Evolutionary conservation across 2,329 filamentous ascomycete genomes (phyloP).

Genomic region (Metarhizium sp.): DNA sequence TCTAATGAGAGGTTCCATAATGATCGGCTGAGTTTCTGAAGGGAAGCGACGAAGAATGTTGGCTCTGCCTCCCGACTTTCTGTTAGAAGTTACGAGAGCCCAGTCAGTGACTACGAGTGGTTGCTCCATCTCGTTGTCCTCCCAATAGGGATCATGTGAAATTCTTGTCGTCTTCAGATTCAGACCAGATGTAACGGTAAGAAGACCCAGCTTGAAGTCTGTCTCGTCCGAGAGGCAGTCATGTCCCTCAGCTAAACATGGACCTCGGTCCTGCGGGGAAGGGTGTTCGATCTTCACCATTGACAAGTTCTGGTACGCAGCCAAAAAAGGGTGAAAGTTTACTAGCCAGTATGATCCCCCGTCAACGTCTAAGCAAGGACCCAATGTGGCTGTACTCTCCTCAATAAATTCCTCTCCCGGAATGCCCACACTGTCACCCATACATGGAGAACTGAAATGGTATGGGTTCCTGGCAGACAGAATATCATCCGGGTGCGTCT

Average conservation of each 20-base stretch:
- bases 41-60: conserved; percentile 34
- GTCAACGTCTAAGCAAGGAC: conserved; percentile 28
- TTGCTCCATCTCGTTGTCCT: conserved; percentile 28
- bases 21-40: conserved; percentile 19
- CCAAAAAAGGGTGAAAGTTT: conserved; percentile 34
- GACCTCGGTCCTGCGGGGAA: conserved; percentile 13
- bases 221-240: conserved; percentile 21
- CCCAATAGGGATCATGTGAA: conserved; percentile 35
- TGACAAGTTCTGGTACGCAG: conserved; percentile 17
- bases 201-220: conserved; percentile 23
- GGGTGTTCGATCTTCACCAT: no score
- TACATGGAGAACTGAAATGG: conserved; percentile 14
- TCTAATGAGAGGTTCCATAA: conserved; percentile 22
- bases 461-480: conserved; percentile 33
- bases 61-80: conserved; percentile 17
- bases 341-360: conserved; percentile 31
- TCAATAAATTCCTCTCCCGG: conserved; percentile 12
- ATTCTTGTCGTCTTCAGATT: conserved; percentile 33
- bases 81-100: conserved; percentile 28
- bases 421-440: conserved; percentile 32
- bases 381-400: conserved; percentile 22
- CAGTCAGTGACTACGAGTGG: conserved; percentile 35
- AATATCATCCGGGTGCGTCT: conserved; percentile 29
- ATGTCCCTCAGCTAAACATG: conserved; percentile 27
- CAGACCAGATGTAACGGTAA: conserved; percentile 31